These are phyloP conservation scores for Talaromyces trachyspermus DNA, from an alignment of 495 filamentous ascomycete species.

Conservation along the genomic window DNA sequence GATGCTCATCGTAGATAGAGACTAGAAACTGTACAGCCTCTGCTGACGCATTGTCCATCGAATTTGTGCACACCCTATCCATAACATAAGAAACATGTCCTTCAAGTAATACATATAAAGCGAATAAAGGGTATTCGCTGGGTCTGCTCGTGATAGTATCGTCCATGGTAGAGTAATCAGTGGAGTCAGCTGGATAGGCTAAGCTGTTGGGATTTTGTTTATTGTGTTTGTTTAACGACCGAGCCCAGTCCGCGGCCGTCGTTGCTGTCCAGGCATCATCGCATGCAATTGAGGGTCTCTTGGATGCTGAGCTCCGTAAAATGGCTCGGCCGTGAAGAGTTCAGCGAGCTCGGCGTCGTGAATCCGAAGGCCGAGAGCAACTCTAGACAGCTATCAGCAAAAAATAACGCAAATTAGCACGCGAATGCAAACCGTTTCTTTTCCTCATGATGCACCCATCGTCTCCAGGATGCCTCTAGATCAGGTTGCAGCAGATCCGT, in stretches of 20 bases:
- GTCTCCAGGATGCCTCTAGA: constrained; percentile 12
- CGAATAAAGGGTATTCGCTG: constrained; percentile 16
- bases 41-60: not conserved
- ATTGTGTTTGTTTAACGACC: constrained; percentile 6
- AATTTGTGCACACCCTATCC: constrained; percentile 14
- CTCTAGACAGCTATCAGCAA: constrained; percentile 11
- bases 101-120: constrained; percentile 19
- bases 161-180: not conserved
- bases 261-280: constrained; percentile 25
- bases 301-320: constrained; percentile 17
- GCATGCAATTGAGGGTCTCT: constrained; percentile 15
- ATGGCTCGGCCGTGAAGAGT: constrained; percentile 26
- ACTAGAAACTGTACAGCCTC: constrained; percentile 6
- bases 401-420: not conserved
- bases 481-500: constrained; percentile 12
- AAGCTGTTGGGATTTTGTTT: not conserved
- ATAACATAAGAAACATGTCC: constrained; percentile 16
- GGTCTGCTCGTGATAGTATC: not conserved
- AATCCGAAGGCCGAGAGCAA: constrained; percentile 21
- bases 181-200: not conserved
- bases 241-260: constrained; percentile 22
- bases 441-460: constrained; percentile 10
- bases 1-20: constrained; percentile 11
- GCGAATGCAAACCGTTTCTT: constrained; percentile 17
- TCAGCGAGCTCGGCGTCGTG: constrained; percentile 30